phyloP scores from a whole-genome alignment of 2,329 filamentous ascomycete genomes.

The Ophiostoma sp. region DNA sequence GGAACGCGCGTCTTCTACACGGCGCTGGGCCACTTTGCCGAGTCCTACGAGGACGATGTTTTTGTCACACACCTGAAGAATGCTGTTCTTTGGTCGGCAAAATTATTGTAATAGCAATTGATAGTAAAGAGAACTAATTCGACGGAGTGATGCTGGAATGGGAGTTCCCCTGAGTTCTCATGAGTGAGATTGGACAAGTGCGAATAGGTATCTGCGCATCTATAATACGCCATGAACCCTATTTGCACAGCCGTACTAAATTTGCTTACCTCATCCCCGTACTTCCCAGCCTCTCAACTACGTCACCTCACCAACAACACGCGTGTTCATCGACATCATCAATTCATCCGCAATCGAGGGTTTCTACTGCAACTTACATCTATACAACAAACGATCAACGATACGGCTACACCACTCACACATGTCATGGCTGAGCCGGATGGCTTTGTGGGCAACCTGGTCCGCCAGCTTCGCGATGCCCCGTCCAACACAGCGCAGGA shows the following conservation, averaged over 20 bases:
- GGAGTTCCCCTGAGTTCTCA: too few relatives aligned
- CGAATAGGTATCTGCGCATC: background rate
- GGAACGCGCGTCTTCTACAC: conserved; percentile 40
- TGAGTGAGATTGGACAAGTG: background rate
- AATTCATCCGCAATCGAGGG: background rate
- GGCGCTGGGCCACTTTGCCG: conserved; percentile 39
- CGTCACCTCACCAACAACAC: background rate
- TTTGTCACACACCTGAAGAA: conserved; percentile 29
- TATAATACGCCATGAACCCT: background rate
- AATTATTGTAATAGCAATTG: conserved; percentile 22
- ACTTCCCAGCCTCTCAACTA: background rate
- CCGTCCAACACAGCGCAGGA: conserved; percentile 10
- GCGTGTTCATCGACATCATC: background rate
- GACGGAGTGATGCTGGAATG: too few relatives aligned
- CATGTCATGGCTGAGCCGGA: conserved; percentile 24
- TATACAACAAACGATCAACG: background rate
- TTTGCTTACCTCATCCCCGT: background rate
- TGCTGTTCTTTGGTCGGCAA: conserved; percentile 31
- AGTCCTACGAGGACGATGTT: conserved; percentile 36
- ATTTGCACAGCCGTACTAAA: background rate
- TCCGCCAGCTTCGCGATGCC: conserved; percentile 25
- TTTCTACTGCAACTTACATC: background rate
- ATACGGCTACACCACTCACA: background rate
- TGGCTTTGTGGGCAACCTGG: conserved; percentile 28
- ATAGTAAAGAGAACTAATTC: background rate